Conservation (phyloP, 345 rosid species). For the Heritiera littoralis region DNA sequence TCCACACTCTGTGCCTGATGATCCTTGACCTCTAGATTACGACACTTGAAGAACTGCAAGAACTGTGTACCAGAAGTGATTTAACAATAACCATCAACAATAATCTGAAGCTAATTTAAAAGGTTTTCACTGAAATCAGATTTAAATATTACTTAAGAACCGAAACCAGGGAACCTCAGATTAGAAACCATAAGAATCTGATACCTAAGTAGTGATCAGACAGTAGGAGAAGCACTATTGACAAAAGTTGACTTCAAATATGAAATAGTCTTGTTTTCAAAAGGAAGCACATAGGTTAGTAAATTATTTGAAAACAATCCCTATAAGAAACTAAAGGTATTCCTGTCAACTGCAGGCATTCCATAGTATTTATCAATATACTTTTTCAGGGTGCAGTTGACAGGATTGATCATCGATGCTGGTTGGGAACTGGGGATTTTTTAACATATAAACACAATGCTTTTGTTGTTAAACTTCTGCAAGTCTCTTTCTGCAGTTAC, state of each 20-base stretch:
- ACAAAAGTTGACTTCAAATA: neutral
- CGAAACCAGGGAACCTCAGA: neutral
- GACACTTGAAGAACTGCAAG: constrained; percentile 10
- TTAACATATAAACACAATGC: neutral
- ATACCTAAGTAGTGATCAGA: neutral
- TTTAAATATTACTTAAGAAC: neutral
- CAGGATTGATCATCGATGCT: neutral
- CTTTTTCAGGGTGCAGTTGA: no score
- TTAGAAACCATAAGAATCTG: neutral
- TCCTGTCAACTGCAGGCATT: neutral
- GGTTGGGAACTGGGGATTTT: neutral
- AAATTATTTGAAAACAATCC: neutral
- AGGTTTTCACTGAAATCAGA: neutral
- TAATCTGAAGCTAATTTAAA: no score
- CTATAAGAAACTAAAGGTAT: neutral
- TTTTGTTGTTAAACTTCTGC: neutral
- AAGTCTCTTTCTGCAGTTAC: neutral
- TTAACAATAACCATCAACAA: neutral
- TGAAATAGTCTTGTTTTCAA: neutral
- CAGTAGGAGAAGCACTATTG: neutral
- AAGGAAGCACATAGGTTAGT: neutral
- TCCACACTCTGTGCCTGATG: constrained; percentile 28
- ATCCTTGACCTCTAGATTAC: constrained; percentile 10
- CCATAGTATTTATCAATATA: neutral
- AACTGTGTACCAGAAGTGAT: neutral